These are phyloP conservation scores for Diaporthe capsici DNA, from an alignment of 2,329 filamentous ascomycete species.

Conservation along the genomic window DNA sequence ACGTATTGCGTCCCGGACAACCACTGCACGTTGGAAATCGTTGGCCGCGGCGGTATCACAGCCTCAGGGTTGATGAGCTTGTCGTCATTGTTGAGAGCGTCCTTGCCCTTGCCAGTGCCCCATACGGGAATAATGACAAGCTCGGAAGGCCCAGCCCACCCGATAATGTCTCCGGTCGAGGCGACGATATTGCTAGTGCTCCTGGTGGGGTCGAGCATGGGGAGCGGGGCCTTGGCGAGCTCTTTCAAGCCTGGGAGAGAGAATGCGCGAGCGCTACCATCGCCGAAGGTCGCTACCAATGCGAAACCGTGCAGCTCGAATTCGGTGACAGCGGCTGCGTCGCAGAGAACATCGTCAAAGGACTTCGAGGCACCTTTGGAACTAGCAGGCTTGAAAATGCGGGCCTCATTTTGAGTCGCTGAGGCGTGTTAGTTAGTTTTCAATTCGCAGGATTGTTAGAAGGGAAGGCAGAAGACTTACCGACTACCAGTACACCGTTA, in stretches of 20 bases:
- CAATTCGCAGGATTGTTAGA: not conserved
- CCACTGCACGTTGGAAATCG: constrained; percentile 97
- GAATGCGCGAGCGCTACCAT: constrained; percentile 83
- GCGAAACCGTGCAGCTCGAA: constrained; percentile 83
- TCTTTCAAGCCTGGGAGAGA: constrained; percentile 92
- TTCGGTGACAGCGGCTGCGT: constrained; percentile 82
- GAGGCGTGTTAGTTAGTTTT: constrained; percentile 47
- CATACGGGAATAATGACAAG: constrained; percentile 87
- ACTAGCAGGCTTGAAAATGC: constrained; percentile 88
- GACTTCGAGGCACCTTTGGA: constrained; percentile 93
- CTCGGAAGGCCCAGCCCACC: constrained; percentile 91
- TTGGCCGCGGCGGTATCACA: constrained; percentile 83
- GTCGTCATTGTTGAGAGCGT: constrained; percentile 70
- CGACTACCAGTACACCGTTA: constrained; percentile 84
- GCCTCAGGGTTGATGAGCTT: constrained; percentile 84
- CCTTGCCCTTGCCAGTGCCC: constrained; percentile 78
- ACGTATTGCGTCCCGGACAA: constrained; percentile 95
- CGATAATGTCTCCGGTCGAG: constrained; percentile 84
- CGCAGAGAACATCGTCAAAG: constrained; percentile 87
- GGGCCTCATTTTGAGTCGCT: constrained; percentile 80
- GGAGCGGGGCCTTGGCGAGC: constrained; percentile 77
- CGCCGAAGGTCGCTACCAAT: constrained; percentile 87
- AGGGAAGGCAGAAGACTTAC: constrained; percentile 56
- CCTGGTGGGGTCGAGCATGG: constrained; percentile 81
- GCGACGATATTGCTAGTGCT: constrained; percentile 79